phyloP scores from a whole-genome alignment of 495 filamentous ascomycete genomes.

The Pyronema domesticum region DNA sequence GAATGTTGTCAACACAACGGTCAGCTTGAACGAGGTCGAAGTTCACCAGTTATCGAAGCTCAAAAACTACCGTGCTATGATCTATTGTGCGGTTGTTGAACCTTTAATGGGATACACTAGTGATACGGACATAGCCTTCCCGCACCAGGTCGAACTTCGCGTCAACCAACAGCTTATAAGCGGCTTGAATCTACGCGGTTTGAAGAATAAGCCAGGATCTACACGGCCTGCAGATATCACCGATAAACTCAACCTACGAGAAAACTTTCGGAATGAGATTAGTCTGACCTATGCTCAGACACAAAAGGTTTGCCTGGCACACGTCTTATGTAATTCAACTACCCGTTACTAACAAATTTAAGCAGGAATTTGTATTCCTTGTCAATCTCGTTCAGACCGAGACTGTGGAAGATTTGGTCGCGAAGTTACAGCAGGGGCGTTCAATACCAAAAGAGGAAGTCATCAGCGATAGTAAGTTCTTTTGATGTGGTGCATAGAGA shows the following conservation, averaged over 20 bases:
- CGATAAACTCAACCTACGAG: conserved; percentile 41
- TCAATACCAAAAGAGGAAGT: conserved; percentile 68
- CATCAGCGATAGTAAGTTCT: conserved; percentile 57
- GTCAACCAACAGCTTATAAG: conserved; percentile 57
- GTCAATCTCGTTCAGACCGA: conserved; percentile 56
- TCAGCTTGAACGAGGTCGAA: conserved; percentile 33
- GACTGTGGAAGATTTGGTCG: conserved; percentile 54
- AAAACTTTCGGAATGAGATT: conserved; percentile 55
- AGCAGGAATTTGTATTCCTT: conserved; percentile 57
- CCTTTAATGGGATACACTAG: conserved; percentile 37
- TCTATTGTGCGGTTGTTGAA: conserved; percentile 54
- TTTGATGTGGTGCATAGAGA: not conserved
- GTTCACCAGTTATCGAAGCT: conserved; percentile 28
- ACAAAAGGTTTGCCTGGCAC: conserved; percentile 42
- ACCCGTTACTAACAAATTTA: not conserved
- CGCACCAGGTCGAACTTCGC: conserved; percentile 78
- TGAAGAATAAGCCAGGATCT: conserved; percentile 90
- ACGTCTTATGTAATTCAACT: not conserved
- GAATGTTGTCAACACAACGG: conserved; percentile 33
- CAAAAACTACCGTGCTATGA: conserved; percentile 41
- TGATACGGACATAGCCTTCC: conserved; percentile 61
- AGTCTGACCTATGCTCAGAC: conserved; percentile 86
- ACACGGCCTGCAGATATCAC: conserved; percentile 88
- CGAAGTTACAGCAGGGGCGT: conserved; percentile 43
- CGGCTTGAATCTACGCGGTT: conserved; percentile 71